Evolutionary conservation across 805 yeast species (phyloP).

Genomic region (Wickerhamomyces sydowiorum): DNA sequence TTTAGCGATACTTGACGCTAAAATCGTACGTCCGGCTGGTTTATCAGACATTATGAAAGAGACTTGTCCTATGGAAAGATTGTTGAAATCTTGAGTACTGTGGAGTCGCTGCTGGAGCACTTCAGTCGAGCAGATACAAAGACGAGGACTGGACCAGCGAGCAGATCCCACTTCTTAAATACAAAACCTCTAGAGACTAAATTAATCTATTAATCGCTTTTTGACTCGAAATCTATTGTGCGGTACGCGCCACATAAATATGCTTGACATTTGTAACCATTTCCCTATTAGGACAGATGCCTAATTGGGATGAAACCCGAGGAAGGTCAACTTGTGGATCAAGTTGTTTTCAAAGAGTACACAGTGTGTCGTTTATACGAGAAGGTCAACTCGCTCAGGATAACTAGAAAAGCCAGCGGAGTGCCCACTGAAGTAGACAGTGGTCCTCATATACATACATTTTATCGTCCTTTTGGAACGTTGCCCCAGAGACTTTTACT

Average conservation of each 20-base stretch:
- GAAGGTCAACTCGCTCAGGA: too few relatives aligned
- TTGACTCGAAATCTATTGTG: conserved; percentile 1
- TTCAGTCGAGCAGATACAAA: background rate
- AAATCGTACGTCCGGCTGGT: conserved; percentile 65
- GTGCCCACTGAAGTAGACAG: too few relatives aligned
- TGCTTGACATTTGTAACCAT: background rate
- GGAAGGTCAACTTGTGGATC: background rate
- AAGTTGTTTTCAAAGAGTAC: background rate
- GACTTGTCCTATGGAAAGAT: background rate
- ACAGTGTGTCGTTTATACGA: background rate
- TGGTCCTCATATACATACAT: too few relatives aligned
- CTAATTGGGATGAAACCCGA: background rate
- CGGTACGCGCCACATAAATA: background rate
- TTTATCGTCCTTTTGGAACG: too few relatives aligned
- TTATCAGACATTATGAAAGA: conserved; percentile 16
- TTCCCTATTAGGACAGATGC: background rate
- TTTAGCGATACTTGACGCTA: conserved; percentile 87
- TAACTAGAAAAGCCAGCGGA: too few relatives aligned
- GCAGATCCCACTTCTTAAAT: background rate
- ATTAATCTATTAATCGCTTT: background rate
- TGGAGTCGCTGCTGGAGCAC: background rate
- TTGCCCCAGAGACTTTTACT: too few relatives aligned
- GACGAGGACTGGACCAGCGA: background rate
- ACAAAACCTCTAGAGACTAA: background rate
- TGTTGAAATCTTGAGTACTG: background rate